A percentile compares a stretch with the other conserved stretches of the same genome.
Evolutionary conservation across 345 rosid genomes (phyloP).

Genomic region (Heritiera fomes): DNA sequence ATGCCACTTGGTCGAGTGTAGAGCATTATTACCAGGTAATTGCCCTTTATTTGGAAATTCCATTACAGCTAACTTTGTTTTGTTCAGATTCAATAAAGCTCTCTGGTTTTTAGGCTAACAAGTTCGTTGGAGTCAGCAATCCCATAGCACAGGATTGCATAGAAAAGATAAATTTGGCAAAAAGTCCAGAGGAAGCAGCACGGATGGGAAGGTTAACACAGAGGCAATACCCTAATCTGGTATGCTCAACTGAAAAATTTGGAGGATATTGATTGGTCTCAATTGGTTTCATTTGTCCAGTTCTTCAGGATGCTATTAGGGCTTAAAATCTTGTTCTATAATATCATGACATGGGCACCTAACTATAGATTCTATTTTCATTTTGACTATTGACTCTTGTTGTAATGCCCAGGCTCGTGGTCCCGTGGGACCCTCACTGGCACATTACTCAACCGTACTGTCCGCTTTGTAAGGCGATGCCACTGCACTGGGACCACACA

Average conservation of each 20-base stretch:
- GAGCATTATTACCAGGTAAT: slow-evolving; percentile 92
- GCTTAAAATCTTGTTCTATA: background rate
- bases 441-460: too few relatives aligned
- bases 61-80: background rate
- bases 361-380: background rate
- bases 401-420: too few relatives aligned
- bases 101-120: slow-evolving; percentile 17
- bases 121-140: slow-evolving; percentile 52
- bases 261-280: background rate
- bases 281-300: background rate
- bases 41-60: background rate
- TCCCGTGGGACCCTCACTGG: too few relatives aligned
- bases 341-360: background rate
- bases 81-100: slow-evolving; percentile 4
- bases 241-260: slow-evolving; percentile 29
- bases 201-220: slow-evolving; percentile 69
- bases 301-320: slow-evolving; percentile 13
- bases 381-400: background rate
- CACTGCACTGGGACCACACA: too few relatives aligned
- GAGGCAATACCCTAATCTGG: slow-evolving; percentile 65
- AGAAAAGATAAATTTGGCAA: slow-evolving; percentile 62
- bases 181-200: slow-evolving; percentile 94
- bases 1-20: slow-evolving; percentile 69
- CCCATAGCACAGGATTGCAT: slow-evolving; percentile 54
- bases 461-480: too few relatives aligned